Base-by-base conservation (phyloP, 306 rosid genomes). In the Trifolium dubium region DNA sequence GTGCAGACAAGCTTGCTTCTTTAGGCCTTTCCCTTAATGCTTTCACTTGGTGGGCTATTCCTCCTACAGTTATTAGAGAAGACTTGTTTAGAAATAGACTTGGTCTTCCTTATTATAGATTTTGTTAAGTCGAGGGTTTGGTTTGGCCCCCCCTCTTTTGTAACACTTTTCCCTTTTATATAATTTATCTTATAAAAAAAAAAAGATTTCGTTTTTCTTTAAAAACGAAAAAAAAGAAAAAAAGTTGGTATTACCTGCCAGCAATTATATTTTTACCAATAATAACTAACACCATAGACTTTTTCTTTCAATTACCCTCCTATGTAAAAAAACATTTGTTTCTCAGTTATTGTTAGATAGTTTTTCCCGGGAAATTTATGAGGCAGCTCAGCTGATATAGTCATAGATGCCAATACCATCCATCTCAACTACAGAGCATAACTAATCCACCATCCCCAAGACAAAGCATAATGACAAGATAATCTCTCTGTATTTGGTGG, bases 391-490 rank as follows among this genome's bases (percentile, higher is more conserved):
- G 31, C 55, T 35, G 7, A 40, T 43, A 43, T 34, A 53, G 59
- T 53, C 59, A 53, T 53, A 64, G 73, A 75, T 75, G 50, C 13
- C 76, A 47, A 75, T 76, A 34, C 40, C 77, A 37, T 51, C 46
- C 9, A 40, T 56, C 50, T 47, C 72, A 51, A 64, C 72, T 51
- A 70, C 18, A 58, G 29, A 12, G 19, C 32, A 78, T 34, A 29
- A 51, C 28, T 49, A 69, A 37, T 64, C 17, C 32, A 30, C 44
- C 65, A 49, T 64, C 39, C 44, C 6, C 47, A 23, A 59, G 28
- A 62, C 17, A 59, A 3, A 23, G 28, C 30, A 58, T 5, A 74
- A 32, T 23, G 55, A 64, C 72, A 54, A 64, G 32, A 64, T 5
- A 2, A 37, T 62, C 49, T 60, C 44, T 58, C 10, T 32, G 4